phyloP scores from a whole-genome alignment of 768 basidiomycete species.

The Cytidiella melzeri region DNA sequence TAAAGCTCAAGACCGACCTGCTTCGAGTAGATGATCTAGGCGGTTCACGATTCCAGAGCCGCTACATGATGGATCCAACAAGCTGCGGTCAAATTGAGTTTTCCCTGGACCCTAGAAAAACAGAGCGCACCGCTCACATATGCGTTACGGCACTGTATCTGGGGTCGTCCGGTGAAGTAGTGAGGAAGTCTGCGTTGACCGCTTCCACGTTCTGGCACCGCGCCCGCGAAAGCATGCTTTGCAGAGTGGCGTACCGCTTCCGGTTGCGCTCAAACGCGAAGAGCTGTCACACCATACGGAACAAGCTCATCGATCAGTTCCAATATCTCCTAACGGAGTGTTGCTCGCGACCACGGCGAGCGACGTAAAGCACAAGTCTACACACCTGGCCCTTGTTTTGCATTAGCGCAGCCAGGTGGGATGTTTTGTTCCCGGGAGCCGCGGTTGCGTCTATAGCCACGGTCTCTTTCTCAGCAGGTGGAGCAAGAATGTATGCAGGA shows the following conservation, averaged over 20 bases:
- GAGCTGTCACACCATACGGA: constrained; percentile 36
- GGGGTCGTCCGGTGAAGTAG: constrained; percentile 58
- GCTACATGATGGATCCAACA: constrained; percentile 95
- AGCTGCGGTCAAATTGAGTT: constrained; percentile 34
- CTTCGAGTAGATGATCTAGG: constrained; percentile 74
- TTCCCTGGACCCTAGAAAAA: not conserved
- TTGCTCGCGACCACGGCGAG: not conserved
- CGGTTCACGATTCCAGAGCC: constrained; percentile 91
- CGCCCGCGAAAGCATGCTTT: constrained; percentile 80
- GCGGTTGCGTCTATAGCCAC: constrained; percentile 90
- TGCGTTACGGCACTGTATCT: constrained; percentile 70
- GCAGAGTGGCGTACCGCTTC: constrained; percentile 75
- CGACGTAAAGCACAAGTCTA: constrained; percentile 3
- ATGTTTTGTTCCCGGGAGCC: constrained; percentile 97
- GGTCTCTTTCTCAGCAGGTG: constrained; percentile 45
- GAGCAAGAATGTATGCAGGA: constrained; percentile 81
- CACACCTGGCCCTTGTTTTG: constrained; percentile 70
- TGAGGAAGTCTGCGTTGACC: constrained; percentile 78
- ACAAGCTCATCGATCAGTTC: not conserved
- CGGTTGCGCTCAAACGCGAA: constrained; percentile 88
- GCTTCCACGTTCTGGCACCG: constrained; percentile 76
- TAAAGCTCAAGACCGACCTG: constrained; percentile 39
- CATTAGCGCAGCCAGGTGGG: constrained; percentile 89
- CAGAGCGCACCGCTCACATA: constrained; percentile 51
- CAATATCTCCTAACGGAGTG: not conserved